phyloP scores from a whole-genome alignment of 306 rosid species.

The Notholithocarpus densiflorus region DNA sequence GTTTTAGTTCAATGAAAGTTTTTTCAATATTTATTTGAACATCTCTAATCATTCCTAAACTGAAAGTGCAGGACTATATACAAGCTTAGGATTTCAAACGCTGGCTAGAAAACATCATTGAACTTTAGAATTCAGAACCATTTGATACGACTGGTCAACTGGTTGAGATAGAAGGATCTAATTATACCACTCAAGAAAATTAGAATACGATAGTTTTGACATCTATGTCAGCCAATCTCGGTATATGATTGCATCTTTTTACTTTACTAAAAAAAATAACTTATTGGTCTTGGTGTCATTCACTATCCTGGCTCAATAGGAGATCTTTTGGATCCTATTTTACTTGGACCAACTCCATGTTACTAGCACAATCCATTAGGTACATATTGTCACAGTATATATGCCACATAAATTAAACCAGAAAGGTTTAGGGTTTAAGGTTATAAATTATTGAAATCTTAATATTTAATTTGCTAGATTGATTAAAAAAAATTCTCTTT shows the following conservation, averaged over 20 bases:
- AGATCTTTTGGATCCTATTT: background rate
- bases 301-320: background rate
- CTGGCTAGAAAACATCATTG: background rate
- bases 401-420: too few relatives aligned
- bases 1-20: too few relatives aligned
- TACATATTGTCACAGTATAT: too few relatives aligned
- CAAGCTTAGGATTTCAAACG: slow-evolving; percentile 1
- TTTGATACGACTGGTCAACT: background rate
- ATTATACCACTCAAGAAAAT: background rate
- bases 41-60: too few relatives aligned
- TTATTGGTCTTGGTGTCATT: background rate
- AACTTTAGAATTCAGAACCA: background rate
- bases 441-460: too few relatives aligned
- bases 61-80: background rate
- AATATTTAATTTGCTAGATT: too few relatives aligned
- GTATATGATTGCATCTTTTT: background rate
- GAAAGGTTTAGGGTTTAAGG: too few relatives aligned
- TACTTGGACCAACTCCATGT: background rate
- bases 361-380: background rate
- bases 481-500: too few relatives aligned
- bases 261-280: background rate
- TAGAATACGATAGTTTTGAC: background rate
- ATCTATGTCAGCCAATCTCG: background rate
- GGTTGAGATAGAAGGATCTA: background rate
- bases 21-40: too few relatives aligned